Evolutionary conservation across 345 rosid genomes (phyloP).

Genomic region (Eucalyptus caleyi): DNA sequence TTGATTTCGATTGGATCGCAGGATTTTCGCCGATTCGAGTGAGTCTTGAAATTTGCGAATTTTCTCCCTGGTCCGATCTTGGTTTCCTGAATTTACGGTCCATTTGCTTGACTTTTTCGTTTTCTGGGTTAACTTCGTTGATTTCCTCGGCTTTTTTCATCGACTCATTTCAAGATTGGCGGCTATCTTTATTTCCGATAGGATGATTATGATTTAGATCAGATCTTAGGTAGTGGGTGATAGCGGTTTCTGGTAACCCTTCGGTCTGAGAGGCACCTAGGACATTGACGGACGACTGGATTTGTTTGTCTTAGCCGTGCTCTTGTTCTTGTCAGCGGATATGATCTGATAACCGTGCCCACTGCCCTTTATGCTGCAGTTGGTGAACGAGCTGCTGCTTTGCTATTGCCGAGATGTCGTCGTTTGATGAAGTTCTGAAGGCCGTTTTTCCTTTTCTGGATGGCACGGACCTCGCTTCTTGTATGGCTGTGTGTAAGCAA

Average conservation of each 20-base stretch:
- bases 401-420: conserved; percentile 23
- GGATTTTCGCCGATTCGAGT: not conserved
- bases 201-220: not conserved
- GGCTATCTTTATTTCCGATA: not conserved
- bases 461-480: conserved; percentile 62
- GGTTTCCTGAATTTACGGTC: not conserved
- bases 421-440: conserved; percentile 57
- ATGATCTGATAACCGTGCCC: too few relatives aligned
- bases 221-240: not conserved
- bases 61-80: not conserved
- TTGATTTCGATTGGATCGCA: not conserved
- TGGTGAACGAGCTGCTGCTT: not conserved
- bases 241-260: not conserved
- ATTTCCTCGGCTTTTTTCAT: not conserved
- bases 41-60: not conserved
- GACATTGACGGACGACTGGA: not conserved
- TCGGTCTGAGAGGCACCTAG: not conserved
- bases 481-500: conserved; percentile 68
- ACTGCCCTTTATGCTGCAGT: not conserved
- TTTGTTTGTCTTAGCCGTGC: not conserved
- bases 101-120: not conserved
- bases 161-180: not conserved
- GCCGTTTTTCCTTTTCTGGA: conserved; percentile 75
- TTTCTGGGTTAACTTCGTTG: not conserved
- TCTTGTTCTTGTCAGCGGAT: too few relatives aligned